Base-by-base conservation (phyloP, 2,329 filamentous ascomycete genomes). In the Sarocladium kiliense region DNA sequence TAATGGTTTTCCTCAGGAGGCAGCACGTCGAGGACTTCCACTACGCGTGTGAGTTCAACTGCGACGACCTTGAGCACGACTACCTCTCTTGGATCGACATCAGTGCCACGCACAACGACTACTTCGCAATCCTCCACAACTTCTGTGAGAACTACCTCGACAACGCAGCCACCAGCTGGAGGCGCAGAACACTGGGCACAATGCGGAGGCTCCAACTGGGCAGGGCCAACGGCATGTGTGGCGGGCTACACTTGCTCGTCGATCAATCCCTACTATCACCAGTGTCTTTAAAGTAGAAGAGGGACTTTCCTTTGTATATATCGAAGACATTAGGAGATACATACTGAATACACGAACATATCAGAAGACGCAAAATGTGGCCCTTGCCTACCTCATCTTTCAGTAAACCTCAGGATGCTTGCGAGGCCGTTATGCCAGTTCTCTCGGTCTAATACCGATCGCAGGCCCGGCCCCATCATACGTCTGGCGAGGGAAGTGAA, bases 211-310 rank as follows among this genome's bases (percentile, higher is more conserved):
- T 51, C 47, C 6, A 36, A 36, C n/a, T 51, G 47, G 47, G 47
- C 47, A 11, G 47, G 47, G 11, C 27, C 47, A 16, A 51, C 47
- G 4, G 47, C 47, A 18, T 51, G 47, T 36, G 47, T 51, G 26
- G 47, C 47, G 30, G 47, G 47, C 27, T 51, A 34, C 18, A 34
- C 47, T 21, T 51, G 47, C 30, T 51, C 47, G n/a, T 34, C 47
- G 23, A 25, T 51, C 27, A 51, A 51, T 27, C 47, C 47, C 5
- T 51, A 51, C 47, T 51, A 51, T 23, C 23, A 51, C 30, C 47
- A 51, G 47, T 51, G 47, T 23, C 39, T 44, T 18, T 44, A 23
- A 23, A 9, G 12, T 44, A n/a, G 6, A 39, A 14, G 39, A 18
- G 19, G 16, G n/a, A 19, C 16, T 39, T 19, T 39, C n/a, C 36